Conservation (phyloP, 2,329 filamentous ascomycete species). For the Xylariaceae sp. region DNA sequence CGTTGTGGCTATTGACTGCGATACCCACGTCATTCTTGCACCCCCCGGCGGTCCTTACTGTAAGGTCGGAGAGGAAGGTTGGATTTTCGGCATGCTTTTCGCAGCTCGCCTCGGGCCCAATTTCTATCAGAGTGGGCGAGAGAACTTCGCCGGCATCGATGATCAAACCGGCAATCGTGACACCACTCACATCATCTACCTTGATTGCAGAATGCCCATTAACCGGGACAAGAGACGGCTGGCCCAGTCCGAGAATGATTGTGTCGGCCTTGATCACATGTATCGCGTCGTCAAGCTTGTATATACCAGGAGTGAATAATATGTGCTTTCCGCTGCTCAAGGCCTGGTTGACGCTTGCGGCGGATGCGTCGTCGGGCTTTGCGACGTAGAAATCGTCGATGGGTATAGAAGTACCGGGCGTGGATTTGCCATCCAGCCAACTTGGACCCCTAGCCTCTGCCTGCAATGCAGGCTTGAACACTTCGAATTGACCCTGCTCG, state of each 20-base stretch:
- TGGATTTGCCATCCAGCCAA: slow-evolving; percentile 23
- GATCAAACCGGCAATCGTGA: slow-evolving; percentile 33
- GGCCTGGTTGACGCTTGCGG: slow-evolving; percentile 28
- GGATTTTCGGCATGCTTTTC: slow-evolving; percentile 27
- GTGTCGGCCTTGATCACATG: slow-evolving; percentile 25
- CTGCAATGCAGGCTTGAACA: slow-evolving; percentile 31
- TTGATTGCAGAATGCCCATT: slow-evolving; percentile 25
- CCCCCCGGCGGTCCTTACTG: slow-evolving; percentile 30
- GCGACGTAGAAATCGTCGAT: slow-evolving; percentile 30
- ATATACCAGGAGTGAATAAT: slow-evolving; percentile 32
- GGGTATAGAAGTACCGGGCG: slow-evolving; percentile 28
- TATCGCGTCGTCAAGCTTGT: slow-evolving; percentile 28
- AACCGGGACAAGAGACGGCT: slow-evolving; percentile 30
- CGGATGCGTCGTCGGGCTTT: slow-evolving; percentile 20
- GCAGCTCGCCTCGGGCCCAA: slow-evolving; percentile 25
- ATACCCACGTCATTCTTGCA: slow-evolving; percentile 31
- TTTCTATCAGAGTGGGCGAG: slow-evolving; percentile 29
- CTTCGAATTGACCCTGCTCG: slow-evolving; percentile 24
- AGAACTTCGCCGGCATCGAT: slow-evolving; percentile 29
- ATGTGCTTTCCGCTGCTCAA: slow-evolving; percentile 30
- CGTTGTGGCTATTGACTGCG: slow-evolving; percentile 30
- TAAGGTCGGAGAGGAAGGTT: slow-evolving; percentile 33
- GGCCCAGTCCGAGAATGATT: slow-evolving; percentile 31
- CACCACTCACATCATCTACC: slow-evolving; percentile 31
- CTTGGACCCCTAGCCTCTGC: slow-evolving; percentile 28